Evolutionary conservation across 352 stramenopile species (phyloP).

Genomic region (Phytophthora cactorum): DNA sequence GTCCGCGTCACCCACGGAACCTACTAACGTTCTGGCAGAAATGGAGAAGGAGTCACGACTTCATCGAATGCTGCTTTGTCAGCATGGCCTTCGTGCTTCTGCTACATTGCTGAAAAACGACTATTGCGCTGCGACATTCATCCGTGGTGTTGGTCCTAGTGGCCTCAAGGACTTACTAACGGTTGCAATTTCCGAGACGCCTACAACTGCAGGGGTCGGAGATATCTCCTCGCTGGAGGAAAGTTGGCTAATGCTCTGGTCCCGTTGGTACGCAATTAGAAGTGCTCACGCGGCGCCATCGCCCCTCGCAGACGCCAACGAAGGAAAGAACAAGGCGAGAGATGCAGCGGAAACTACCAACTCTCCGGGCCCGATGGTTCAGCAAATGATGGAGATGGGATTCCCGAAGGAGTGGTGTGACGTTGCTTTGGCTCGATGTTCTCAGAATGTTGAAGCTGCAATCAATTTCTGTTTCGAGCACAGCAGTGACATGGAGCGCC

Average conservation of each 20-base stretch:
- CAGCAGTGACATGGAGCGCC: constrained; percentile 90
- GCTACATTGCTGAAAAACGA: constrained; percentile 77
- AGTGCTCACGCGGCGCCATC: constrained; percentile 52
- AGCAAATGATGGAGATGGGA: constrained; percentile 95
- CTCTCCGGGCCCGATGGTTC: constrained; percentile 71
- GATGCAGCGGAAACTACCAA: constrained; percentile 37
- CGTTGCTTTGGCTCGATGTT: constrained; percentile 83
- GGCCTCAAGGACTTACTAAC: constrained; percentile 72
- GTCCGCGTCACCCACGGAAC: constrained; percentile 37
- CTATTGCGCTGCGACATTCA: constrained; percentile 68
- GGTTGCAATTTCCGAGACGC: constrained; percentile 77
- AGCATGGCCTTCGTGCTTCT: constrained; percentile 76
- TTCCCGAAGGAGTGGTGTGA: constrained; percentile 94
- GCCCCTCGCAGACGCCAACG: constrained; percentile 16
- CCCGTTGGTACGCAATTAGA: constrained; percentile 72
- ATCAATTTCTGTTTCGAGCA: constrained; percentile 95
- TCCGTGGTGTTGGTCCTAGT: constrained; percentile 54
- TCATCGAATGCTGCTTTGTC: constrained; percentile 77
- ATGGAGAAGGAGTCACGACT: constrained; percentile 83
- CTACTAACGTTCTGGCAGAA: constrained; percentile 60
- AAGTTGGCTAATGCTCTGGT: constrained; percentile 82
- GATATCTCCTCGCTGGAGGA: constrained; percentile 83
- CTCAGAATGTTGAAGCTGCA: constrained; percentile 89
- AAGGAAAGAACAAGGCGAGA: constrained; percentile 38
- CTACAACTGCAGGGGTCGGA: constrained; percentile 64